phyloP scores from a whole-genome alignment of 108 stramenopile species.

The Cyclotella distinguenda region DNA sequence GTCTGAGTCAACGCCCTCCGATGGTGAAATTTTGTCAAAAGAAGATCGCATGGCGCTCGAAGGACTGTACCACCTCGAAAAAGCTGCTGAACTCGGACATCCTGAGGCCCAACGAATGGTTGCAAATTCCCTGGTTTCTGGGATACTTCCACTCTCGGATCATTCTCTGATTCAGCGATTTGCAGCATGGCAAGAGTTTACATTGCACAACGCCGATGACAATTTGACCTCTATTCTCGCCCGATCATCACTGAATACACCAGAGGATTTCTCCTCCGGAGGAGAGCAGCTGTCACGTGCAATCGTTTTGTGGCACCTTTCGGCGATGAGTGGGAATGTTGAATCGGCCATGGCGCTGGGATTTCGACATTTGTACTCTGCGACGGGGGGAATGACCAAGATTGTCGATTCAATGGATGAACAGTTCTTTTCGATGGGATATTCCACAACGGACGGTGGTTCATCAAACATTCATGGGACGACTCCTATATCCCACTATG shows the following conservation, averaged over 20 bases:
- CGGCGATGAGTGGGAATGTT: conserved; percentile 64
- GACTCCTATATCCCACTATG: conserved; percentile 33
- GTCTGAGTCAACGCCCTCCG: too few relatives aligned
- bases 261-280: conserved; percentile 50
- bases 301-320: conserved; percentile 66
- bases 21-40: conserved; percentile 11
- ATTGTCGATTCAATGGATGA: not conserved
- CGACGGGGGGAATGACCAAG: conserved; percentile 26
- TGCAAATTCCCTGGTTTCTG: conserved; percentile 69
- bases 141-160: conserved; percentile 68
- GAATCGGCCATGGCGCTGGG: conserved; percentile 72
- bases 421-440: conserved; percentile 10
- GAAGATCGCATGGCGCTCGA: conserved; percentile 33
- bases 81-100: conserved; percentile 74
- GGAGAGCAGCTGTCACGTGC: conserved; percentile 58
- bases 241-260: conserved; percentile 43
- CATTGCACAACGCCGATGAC: not conserved
- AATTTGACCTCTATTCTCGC: conserved; percentile 35
- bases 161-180: conserved; percentile 44
- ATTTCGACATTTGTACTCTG: conserved; percentile 42
- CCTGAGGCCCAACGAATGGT: conserved; percentile 72
- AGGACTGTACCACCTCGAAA: conserved; percentile 53
- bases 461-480: conserved; percentile 18
- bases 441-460: conserved; percentile 11
- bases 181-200: conserved; percentile 20